Evolutionary conservation across 164 flowering plant genomes (phyloP).

Genomic region (Stephania yunnanensis): DNA sequence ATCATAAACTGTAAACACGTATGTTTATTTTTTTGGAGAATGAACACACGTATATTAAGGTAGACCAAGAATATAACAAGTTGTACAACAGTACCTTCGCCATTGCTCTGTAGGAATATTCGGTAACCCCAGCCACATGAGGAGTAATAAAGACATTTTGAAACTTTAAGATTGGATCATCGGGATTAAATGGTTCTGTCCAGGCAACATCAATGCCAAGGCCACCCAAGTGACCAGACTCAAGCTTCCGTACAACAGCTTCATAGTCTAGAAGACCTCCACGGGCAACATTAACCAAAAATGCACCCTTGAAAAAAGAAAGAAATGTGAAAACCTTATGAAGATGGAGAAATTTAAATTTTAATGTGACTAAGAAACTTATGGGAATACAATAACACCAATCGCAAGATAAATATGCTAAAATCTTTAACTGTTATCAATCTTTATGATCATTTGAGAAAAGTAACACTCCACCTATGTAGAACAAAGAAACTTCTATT

Average conservation of each 20-base stretch:
- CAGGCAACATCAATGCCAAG: conserved; percentile 90
- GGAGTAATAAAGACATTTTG: conserved; percentile 81
- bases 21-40: background rate
- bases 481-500: too few species aligned
- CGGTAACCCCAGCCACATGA: conserved; percentile 90
- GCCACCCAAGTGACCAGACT: conserved; percentile 85
- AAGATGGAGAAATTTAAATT: background rate
- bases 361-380: too few species aligned
- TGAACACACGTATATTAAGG: background rate
- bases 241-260: conserved; percentile 46
- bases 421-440: too few species aligned
- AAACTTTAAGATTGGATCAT: conserved; percentile 64
- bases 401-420: too few species aligned
- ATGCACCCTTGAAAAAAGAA: conserved; percentile 50
- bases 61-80: background rate
- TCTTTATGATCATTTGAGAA: too few species aligned
- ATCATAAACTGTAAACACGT: background rate
- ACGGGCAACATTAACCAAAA: conserved; percentile 76
- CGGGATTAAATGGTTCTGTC: conserved; percentile 93
- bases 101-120: conserved; percentile 68
- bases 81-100: conserved; percentile 56
- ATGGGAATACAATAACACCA: too few species aligned
- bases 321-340: background rate
- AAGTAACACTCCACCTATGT: too few species aligned
- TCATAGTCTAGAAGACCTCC: conserved; percentile 81